Percentiles rank a stretch among this genome's conserved stretches.
Conservation (phyloP, 768 basidiomycete genomes). For the Lentinula raphanica region DNA sequence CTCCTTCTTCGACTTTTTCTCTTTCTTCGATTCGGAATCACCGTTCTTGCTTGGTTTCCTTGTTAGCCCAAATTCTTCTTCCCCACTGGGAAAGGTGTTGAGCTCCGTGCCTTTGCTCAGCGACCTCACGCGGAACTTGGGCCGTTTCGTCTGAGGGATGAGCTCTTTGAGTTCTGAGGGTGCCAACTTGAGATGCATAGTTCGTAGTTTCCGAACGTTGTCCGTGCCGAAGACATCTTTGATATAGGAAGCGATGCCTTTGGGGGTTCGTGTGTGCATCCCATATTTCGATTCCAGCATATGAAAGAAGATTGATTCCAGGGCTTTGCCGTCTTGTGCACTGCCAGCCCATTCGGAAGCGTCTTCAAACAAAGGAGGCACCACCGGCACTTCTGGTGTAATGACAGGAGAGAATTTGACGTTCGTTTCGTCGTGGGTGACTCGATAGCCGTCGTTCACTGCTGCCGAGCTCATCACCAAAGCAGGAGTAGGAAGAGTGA, state of each 20-base stretch:
- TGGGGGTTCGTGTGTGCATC: constrained; percentile 47
- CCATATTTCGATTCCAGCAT: constrained; percentile 53
- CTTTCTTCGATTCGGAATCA: constrained; percentile 30
- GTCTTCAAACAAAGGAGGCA: not conserved
- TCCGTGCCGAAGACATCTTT: constrained; percentile 47
- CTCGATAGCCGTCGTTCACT: not conserved
- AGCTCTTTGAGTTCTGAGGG: constrained; percentile 27
- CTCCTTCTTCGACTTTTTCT: constrained; percentile 20
- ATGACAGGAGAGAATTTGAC: not conserved
- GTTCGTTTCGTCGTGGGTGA: not conserved
- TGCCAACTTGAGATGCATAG: constrained; percentile 54
- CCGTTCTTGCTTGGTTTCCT: constrained; percentile 26
- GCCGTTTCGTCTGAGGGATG: constrained; percentile 12
- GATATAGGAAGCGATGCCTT: constrained; percentile 42
- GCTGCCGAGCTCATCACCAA: not conserved
- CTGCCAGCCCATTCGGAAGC: constrained; percentile 31
- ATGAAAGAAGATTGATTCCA: constrained; percentile 55
- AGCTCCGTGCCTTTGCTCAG: constrained; percentile 22
- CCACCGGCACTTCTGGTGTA: not conserved
- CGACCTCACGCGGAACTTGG: constrained; percentile 15
- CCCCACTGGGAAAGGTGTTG: constrained; percentile 19
- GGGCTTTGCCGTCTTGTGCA: constrained; percentile 31
- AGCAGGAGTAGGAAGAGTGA: not conserved
- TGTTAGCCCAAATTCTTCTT: constrained; percentile 22
- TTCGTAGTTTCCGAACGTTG: constrained; percentile 36